Evolutionary conservation across 2,329 filamentous ascomycete species (phyloP), one percentile per base, ranked within the genome.

Genomic region (Helminthosporium solani): DNA sequence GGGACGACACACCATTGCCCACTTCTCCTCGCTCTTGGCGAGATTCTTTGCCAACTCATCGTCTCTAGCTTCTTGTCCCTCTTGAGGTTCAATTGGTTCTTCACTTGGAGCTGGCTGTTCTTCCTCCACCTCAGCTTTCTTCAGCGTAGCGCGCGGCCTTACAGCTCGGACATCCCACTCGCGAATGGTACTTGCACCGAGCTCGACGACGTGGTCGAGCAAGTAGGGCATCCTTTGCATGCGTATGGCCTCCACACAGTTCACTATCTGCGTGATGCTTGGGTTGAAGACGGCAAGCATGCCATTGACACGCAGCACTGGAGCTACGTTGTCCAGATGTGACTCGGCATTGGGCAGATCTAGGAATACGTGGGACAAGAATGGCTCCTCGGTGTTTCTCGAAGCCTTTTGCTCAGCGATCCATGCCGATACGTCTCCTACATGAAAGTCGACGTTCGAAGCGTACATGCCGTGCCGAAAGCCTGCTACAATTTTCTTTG

Each of bases 211-310:
- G 35, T 74, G 77, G 31, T 86, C 83, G 7, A 84, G 68, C 20
- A 76, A 66, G 36, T 84, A 74, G 0, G 81, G 81, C 42, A 88
- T 71, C 2, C 67, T 70, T 11, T 80, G 71, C 21, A 77, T 70
- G 46, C 77, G 78, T 25, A 83, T 78, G 31, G 73, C 66, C 36
- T 78, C 70, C 21, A 85, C 73, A 47, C 85, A 87, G 4, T 83
- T 78, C 33, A 78, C 82, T 44, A 92, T 86, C 66, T 92, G 88
- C 8, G 87, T 90, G 47, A 94, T 83, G 57, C 83, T 88, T 0
- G 88, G 88, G 53, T 83, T 84, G 71, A 90, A 94, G 1, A 90
- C 76, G 12, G 86, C 75, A 25, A 92, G 72, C 7, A 80, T 73
- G 0, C 84, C 87, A 58, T 87, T 80, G 1, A 79, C 75, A 31